A percentile compares a stretch with the other conserved stretches of the same genome.
phyloP scores from a whole-genome alignment of 129 eudicot genomes.

The sunflower (Helianthus annuus) region DNA sequence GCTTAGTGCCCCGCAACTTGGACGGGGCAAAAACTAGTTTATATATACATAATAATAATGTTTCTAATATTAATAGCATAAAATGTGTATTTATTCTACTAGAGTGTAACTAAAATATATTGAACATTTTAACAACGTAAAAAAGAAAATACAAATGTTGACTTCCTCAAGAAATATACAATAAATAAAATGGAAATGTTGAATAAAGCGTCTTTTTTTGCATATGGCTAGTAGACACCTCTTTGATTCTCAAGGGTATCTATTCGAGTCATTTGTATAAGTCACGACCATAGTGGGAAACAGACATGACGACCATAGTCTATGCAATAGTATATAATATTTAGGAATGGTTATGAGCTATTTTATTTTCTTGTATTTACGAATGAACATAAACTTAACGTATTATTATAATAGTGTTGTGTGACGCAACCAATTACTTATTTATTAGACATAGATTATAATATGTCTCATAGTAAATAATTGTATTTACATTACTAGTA shows the following conservation, averaged over 20 bases:
- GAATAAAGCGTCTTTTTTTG: constrained; percentile 20
- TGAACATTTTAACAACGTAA: background rate
- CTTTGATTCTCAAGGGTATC: constrained; percentile 24
- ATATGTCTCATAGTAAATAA: too few relatives aligned
- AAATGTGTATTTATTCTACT: background rate
- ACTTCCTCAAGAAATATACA: background rate
- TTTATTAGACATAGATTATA: too few relatives aligned
- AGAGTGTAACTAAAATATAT: background rate
- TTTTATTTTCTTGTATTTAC: too few relatives aligned
- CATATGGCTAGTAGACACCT: constrained; percentile 27
- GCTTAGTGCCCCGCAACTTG: too few relatives aligned
- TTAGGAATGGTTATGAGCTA: too few relatives aligned
- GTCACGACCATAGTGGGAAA: constrained; percentile 25
- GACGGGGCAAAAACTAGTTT: too few relatives aligned
- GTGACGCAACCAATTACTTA: too few relatives aligned
- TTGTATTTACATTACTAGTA: too few relatives aligned
- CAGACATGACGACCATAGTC: constrained; percentile 19
- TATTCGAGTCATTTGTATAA: constrained; percentile 29
- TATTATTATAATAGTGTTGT: too few relatives aligned
- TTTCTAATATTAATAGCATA: background rate
- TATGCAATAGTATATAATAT: background rate
- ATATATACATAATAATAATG: too few relatives aligned
- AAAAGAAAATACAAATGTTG: constrained; percentile 9
- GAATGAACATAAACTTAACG: too few relatives aligned
- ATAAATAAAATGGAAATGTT: background rate